A percentile compares a stretch with the other conserved stretches of the same genome.
These are phyloP conservation scores for Saksenaea vasiformis DNA, from an alignment of 371 early-diverging fungal genomes.

Conservation along the genomic window DNA sequence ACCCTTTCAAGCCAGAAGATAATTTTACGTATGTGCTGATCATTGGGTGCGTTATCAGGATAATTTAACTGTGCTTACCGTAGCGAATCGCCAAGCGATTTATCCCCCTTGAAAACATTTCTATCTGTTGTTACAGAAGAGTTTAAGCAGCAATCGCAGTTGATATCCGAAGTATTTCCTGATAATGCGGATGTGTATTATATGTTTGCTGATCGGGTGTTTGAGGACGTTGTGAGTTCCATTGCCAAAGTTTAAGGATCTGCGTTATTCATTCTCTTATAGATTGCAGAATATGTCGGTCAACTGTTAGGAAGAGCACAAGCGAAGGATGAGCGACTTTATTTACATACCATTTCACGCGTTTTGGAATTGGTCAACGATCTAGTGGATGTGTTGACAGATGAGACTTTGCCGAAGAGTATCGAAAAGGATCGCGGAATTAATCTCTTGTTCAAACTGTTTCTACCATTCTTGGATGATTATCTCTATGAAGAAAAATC, in stretches of 20 bases:
- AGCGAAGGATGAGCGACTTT: conserved; percentile 27
- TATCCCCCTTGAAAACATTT: conserved; percentile 42
- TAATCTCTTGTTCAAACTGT: conserved; percentile 65
- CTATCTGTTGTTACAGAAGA: conserved; percentile 54
- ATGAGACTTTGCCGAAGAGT: conserved; percentile 21
- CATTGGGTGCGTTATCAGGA: no score
- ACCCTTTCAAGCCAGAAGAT: conserved; percentile 61
- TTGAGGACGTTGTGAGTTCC: conserved; percentile 66
- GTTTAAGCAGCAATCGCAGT: conserved; percentile 60
- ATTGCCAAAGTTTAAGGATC: not conserved
- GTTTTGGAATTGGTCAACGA: conserved; percentile 24
- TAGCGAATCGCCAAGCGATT: conserved; percentile 30
- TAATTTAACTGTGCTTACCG: not conserved
- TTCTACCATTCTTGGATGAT: conserved; percentile 73
- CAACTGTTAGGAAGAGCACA: conserved; percentile 42
- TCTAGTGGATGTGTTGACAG: conserved; percentile 56
- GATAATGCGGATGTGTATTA: conserved; percentile 63
- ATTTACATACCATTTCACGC: conserved; percentile 38
- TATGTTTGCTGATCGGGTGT: conserved; percentile 62
- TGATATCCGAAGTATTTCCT: conserved; percentile 72
- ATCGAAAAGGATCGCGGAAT: conserved; percentile 42
- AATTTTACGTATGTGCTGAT: conserved; percentile 49
- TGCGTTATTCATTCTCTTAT: not conserved
- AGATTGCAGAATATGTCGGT: conserved; percentile 53
- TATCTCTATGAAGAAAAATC: conserved; percentile 59